phyloP scores from a whole-genome alignment of 2,329 filamentous ascomycete genomes.

The Xylaria hypoxylon region DNA sequence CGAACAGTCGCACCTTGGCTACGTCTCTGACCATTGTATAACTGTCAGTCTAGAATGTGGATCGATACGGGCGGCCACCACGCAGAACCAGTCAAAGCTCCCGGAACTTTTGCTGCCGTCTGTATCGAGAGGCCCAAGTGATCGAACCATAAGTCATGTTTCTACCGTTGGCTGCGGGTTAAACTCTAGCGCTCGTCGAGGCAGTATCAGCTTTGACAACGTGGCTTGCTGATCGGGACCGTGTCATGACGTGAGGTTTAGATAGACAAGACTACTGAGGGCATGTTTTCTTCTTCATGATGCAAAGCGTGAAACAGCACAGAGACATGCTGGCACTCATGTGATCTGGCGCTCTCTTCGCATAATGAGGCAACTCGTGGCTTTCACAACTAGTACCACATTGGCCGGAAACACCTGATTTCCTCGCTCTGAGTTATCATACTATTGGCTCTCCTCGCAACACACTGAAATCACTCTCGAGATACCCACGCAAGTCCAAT shows the following conservation, averaged over 20 bases:
- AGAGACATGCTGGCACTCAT: slow-evolving; percentile 40
- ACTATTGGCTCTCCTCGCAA: slow-evolving; percentile 26
- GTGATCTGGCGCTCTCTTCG: slow-evolving; percentile 34
- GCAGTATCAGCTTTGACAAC: slow-evolving; percentile 46
- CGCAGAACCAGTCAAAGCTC: slow-evolving; percentile 38
- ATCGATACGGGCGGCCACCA: slow-evolving; percentile 40
- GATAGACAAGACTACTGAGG: slow-evolving; percentile 30
- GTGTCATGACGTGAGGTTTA: slow-evolving; percentile 20
- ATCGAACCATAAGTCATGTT: slow-evolving; percentile 46
- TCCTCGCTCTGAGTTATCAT: slow-evolving; percentile 6
- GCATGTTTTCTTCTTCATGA: slow-evolving; percentile 33
- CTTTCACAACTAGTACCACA: slow-evolving; percentile 29
- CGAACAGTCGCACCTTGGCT: slow-evolving; percentile 22
- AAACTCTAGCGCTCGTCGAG: slow-evolving; percentile 39
- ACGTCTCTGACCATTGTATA: slow-evolving; percentile 39
- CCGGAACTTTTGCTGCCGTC: slow-evolving; percentile 39
- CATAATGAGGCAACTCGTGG: slow-evolving; percentile 37
- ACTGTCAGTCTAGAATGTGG: slow-evolving; percentile 43
- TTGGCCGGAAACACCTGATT: slow-evolving; percentile 20
- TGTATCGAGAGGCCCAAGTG: slow-evolving; percentile 43
- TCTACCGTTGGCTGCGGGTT: slow-evolving; percentile 49
- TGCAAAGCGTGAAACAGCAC: slow-evolving; percentile 44
- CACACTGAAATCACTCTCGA: slow-evolving; percentile 23
- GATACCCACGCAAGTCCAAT: slow-evolving; percentile 37
- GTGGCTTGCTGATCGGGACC: slow-evolving; percentile 50